These are phyloP conservation scores for Amanita rimosa DNA, from an alignment of 768 basidiomycete genomes.

Conservation along the genomic window DNA sequence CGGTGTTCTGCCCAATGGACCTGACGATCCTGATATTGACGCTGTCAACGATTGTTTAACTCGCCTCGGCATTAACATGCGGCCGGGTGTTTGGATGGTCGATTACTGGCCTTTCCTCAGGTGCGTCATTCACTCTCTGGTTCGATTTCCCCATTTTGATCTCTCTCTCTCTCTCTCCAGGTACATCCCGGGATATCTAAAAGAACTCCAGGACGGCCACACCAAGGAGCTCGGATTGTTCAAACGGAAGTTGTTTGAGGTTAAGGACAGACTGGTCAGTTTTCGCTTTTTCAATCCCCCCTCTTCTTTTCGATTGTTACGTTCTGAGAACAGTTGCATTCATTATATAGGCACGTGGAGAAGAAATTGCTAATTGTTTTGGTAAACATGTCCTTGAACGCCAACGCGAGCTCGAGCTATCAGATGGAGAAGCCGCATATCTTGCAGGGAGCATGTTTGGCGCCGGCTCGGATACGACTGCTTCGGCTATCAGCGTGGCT, in stretches of 20 bases:
- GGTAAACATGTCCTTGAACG: slow-evolving; percentile 47
- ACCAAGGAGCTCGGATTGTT: slow-evolving; percentile 44
- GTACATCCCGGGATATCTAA: slow-evolving; percentile 50
- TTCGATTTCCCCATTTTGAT: too few species aligned
- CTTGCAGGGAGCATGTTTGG: slow-evolving; percentile 57
- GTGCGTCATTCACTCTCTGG: slow-evolving; percentile 11
- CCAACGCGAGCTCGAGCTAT: slow-evolving; percentile 40
- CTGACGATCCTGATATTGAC: slow-evolving; percentile 34
- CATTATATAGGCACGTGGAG: slow-evolving; percentile 17
- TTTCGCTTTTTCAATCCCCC: too few species aligned
- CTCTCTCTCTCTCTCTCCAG: slow-evolving; percentile 11
- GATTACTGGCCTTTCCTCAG: slow-evolving; percentile 34
- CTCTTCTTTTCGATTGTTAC: background rate
- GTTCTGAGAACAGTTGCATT: background rate
- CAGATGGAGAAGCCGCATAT: slow-evolving; percentile 48
- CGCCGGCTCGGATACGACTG: slow-evolving; percentile 57
- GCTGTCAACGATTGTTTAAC: slow-evolving; percentile 35
- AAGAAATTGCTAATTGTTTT: slow-evolving; percentile 35
- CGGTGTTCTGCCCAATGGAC: slow-evolving; percentile 28
- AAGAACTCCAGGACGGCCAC: slow-evolving; percentile 46
- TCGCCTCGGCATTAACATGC: slow-evolving; percentile 30
- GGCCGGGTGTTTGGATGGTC: slow-evolving; percentile 34
- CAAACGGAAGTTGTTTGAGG: slow-evolving; percentile 36
- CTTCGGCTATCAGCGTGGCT: slow-evolving; percentile 42
- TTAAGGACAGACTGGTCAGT: slow-evolving; percentile 33